Conservation (phyloP, 2,329 filamentous ascomycete species). For the Fusarium hostae region DNA sequence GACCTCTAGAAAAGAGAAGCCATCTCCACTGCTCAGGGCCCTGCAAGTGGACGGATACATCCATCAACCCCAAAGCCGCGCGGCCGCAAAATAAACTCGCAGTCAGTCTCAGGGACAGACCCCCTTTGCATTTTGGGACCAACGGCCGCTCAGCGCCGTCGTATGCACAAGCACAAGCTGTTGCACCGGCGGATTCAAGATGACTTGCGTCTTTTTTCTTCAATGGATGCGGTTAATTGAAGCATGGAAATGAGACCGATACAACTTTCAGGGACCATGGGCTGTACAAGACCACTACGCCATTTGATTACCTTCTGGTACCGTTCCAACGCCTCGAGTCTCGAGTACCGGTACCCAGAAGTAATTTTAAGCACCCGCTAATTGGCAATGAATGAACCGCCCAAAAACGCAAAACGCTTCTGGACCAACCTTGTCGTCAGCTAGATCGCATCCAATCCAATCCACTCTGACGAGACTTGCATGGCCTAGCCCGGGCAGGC, state of each 20-base stretch:
- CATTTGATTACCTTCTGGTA: neutral
- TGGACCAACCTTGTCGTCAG: slow-evolving; percentile 33
- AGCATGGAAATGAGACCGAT: neutral
- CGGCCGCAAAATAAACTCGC: slow-evolving; percentile 39
- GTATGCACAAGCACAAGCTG: slow-evolving; percentile 9
- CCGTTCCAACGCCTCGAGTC: neutral
- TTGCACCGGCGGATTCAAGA: slow-evolving; percentile 18
- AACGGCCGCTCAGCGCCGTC: slow-evolving; percentile 8
- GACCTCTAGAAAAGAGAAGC: slow-evolving; percentile 32
- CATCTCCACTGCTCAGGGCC: slow-evolving; percentile 31
- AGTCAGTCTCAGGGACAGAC: slow-evolving; percentile 32
- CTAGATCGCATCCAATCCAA: slow-evolving; percentile 31
- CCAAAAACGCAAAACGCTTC: slow-evolving; percentile 29
- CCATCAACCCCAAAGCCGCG: slow-evolving; percentile 34
- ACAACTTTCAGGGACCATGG: neutral
- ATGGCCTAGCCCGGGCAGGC: slow-evolving; percentile 24
- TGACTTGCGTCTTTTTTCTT: neutral
- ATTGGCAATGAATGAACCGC: slow-evolving; percentile 4
- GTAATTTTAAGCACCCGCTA: slow-evolving; percentile 27
- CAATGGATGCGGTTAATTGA: neutral
- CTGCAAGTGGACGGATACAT: slow-evolving; percentile 30
- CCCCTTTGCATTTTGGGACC: slow-evolving; percentile 1
- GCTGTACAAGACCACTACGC: neutral
- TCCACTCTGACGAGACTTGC: slow-evolving; percentile 21
- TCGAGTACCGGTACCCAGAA: slow-evolving; percentile 4